A percentile compares a stretch with the other conserved stretches of the same genome.
Evolutionary conservation across 257 asterid species (phyloP).

Genomic region (Solanum appendiculatum): DNA sequence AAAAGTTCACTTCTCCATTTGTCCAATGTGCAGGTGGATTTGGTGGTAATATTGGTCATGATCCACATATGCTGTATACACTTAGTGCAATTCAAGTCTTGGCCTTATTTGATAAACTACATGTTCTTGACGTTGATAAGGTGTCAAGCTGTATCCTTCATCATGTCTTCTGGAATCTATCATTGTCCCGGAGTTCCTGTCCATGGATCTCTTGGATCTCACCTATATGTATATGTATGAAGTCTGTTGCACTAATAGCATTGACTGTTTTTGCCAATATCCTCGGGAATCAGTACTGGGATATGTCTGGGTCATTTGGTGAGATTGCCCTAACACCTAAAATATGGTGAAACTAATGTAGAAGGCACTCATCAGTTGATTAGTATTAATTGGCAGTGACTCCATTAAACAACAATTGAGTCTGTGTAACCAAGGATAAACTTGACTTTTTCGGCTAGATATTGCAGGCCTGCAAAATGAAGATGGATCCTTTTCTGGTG

Average conservation of each 20-base stretch:
- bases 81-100: slow-evolving; percentile 89
- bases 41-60: slow-evolving; percentile 93
- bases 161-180: neutral
- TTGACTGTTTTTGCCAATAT: neutral
- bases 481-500: slow-evolving; percentile 90
- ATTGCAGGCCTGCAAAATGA: slow-evolving; percentile 72
- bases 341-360: neutral
- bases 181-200: neutral
- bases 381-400: neutral
- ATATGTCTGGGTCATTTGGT: neutral
- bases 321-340: neutral
- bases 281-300: neutral
- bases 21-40: slow-evolving; percentile 57
- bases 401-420: neutral
- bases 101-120: slow-evolving; percentile 73
- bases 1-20: neutral
- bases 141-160: slow-evolving; percentile 74
- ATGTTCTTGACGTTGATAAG: slow-evolving; percentile 67
- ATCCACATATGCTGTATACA: slow-evolving; percentile 78
- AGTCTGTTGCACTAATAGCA: neutral
- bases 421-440: neutral
- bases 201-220: neutral
- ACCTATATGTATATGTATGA: neutral
- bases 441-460: slow-evolving; percentile 60
- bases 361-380: neutral